A percentile compares a stretch with the other conserved stretches of the same genome.
Conservation (phyloP, 768 basidiomycete genomes). For the Macrocybe gigantea region DNA sequence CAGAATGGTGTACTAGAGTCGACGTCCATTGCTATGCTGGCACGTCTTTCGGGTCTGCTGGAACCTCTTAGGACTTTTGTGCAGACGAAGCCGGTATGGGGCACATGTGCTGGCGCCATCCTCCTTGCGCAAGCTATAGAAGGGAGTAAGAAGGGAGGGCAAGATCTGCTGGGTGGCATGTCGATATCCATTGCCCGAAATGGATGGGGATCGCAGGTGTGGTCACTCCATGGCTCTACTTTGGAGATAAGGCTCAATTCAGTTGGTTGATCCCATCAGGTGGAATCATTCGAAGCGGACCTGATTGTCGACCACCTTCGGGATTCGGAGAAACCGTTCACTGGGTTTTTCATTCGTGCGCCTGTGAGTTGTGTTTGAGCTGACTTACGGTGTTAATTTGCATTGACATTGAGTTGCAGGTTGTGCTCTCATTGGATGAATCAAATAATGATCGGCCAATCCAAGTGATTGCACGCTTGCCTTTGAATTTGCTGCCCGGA, state of each 20-base stretch:
- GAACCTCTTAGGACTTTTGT: conserved; percentile 76
- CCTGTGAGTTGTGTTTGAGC: conserved; percentile 46
- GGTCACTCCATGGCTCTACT: conserved; percentile 6
- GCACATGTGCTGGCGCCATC: conserved; percentile 95
- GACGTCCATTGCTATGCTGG: conserved; percentile 83
- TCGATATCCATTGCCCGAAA: conserved; percentile 80
- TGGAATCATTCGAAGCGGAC: conserved; percentile 87
- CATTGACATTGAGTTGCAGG: conserved; percentile 32
- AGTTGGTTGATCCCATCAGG: conserved; percentile 30
- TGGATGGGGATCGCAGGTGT: conserved; percentile 90
- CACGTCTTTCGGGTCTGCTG: conserved; percentile 66
- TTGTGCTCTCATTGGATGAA: conserved; percentile 49
- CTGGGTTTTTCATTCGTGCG: conserved; percentile 90
- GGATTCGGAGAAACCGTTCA: conserved; percentile 57
- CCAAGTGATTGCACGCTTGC: conserved; percentile 51
- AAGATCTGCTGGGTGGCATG: conserved; percentile 80
- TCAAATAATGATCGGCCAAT: conserved; percentile 49
- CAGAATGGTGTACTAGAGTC: conserved; percentile 50
- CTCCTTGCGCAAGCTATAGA: conserved; percentile 70
- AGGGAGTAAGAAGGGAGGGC: conserved; percentile 80
- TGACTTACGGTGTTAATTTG: background rate
- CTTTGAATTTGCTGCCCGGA: conserved; percentile 22
- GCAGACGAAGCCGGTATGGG: conserved; percentile 79
- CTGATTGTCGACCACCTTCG: conserved; percentile 60
- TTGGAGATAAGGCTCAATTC: background rate